phyloP scores from a whole-genome alignment of 2,329 filamentous ascomycete genomes.

The Ampelomyces quisqualis region DNA sequence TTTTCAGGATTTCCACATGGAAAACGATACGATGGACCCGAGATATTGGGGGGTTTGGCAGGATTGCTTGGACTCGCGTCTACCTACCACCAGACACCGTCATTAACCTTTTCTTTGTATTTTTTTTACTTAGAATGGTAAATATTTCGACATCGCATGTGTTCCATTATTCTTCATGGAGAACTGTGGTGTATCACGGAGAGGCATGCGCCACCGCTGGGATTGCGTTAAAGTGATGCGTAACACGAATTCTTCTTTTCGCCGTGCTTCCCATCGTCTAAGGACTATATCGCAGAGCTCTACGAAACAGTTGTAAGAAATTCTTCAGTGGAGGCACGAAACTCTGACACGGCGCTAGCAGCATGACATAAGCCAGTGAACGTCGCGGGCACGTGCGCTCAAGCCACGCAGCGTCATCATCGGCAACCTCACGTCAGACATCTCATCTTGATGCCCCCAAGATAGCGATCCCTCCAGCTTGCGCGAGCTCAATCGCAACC shows the following conservation, averaged over 20 bases:
- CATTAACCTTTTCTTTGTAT: too few species aligned
- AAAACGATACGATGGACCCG: not conserved
- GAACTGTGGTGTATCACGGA: not conserved
- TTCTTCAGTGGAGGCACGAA: too few species aligned
- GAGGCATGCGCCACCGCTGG: not conserved
- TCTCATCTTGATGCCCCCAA: constrained; percentile 13
- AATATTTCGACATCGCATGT: too few species aligned
- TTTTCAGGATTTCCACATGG: constrained; percentile 1
- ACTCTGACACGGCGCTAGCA: not conserved
- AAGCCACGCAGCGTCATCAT: constrained; percentile 10
- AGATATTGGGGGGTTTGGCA: not conserved
- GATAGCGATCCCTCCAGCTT: constrained; percentile 21
- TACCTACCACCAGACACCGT: too few species aligned
- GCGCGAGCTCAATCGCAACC: constrained; percentile 21
- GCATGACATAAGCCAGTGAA: constrained; percentile 4
- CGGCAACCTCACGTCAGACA: not conserved
- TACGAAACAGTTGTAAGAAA: too few species aligned
- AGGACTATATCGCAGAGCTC: too few species aligned
- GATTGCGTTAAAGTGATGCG: too few species aligned
- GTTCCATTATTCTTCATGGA: too few species aligned
- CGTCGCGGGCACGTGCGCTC: constrained; percentile 1
- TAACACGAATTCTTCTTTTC: not conserved
- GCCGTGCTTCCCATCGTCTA: not conserved
- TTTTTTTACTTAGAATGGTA: too few species aligned
- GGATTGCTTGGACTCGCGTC: too few species aligned